phyloP scores from a whole-genome alignment of 371 early-diverging fungal species.

The Fennellomyces sp. region DNA sequence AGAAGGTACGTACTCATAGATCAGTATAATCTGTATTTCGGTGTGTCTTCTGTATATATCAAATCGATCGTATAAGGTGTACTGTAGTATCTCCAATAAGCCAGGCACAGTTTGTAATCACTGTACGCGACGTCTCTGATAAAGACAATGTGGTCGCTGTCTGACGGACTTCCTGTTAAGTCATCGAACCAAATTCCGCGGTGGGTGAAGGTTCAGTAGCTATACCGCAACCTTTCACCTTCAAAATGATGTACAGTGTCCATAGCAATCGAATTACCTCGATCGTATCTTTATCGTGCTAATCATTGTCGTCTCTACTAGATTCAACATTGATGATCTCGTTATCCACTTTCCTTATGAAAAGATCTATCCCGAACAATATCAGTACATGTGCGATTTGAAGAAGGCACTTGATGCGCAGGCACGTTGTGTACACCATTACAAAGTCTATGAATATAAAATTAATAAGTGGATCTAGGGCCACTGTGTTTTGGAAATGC shows the following conservation, averaged over 20 bases:
- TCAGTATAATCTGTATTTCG: no score
- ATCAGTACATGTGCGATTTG: slow-evolving; percentile 97
- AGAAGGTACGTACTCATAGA: no score
- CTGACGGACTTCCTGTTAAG: no score
- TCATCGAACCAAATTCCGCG: no score
- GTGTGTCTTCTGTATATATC: no score
- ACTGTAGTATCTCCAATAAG: no score
- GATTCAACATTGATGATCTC: slow-evolving; percentile 93
- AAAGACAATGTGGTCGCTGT: no score
- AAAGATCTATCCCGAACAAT: slow-evolving; percentile 99
- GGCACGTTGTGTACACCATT: slow-evolving; percentile 41
- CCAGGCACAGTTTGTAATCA: no score
- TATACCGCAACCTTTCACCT: no score
- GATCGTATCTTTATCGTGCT: not conserved
- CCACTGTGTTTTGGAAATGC: slow-evolving; percentile 98
- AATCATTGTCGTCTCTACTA: slow-evolving; percentile 19
- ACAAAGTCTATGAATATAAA: not conserved
- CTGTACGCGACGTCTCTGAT: no score
- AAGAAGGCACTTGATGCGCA: slow-evolving; percentile 92
- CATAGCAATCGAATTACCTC: not conserved
- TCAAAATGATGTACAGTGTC: not conserved
- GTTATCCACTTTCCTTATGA: slow-evolving; percentile 99
- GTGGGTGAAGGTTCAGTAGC: no score
- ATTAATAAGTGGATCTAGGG: slow-evolving; percentile 59
- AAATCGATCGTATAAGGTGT: no score